Conservation (phyloP, 257 asterid species). For the Knoxia roxburghii region DNA sequence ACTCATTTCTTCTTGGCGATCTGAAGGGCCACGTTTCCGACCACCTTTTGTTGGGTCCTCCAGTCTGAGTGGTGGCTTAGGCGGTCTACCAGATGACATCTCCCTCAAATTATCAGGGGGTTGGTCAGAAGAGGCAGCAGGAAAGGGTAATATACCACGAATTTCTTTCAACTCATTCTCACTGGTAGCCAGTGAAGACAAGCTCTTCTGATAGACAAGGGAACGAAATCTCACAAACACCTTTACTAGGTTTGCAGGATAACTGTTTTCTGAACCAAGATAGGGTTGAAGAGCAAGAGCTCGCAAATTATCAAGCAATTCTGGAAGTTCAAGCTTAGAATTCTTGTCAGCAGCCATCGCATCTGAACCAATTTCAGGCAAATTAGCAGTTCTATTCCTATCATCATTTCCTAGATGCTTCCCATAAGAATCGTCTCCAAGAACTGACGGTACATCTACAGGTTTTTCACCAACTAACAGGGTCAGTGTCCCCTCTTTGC, state of each 20-base stretch:
- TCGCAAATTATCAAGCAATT: constrained; percentile 49
- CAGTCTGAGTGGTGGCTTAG: constrained; percentile 41
- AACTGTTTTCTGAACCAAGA: constrained; percentile 35
- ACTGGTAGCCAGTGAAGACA: constrained; percentile 30
- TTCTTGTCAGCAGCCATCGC: constrained; percentile 21
- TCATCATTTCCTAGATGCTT: constrained; percentile 23
- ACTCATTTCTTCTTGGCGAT: constrained; percentile 48
- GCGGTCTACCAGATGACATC: constrained; percentile 35
- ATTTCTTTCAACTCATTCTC: constrained; percentile 47
- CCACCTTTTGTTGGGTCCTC: constrained; percentile 75
- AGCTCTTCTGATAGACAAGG: constrained; percentile 80
- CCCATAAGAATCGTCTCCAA: constrained; percentile 22
- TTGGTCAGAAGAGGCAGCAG: constrained; percentile 17
- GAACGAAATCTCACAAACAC: constrained; percentile 65
- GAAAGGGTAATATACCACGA: constrained; percentile 23
- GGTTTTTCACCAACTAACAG: constrained; percentile 26
- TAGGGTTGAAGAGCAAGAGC: constrained; percentile 74
- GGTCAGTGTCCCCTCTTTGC: constrained; percentile 18
- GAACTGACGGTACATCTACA: constrained; percentile 19
- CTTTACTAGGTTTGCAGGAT: constrained; percentile 30
- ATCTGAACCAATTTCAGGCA: constrained; percentile 28
- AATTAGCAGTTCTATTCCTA: constrained; percentile 4
- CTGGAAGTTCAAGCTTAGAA: constrained; percentile 28
- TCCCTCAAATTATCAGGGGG: constrained; percentile 34
- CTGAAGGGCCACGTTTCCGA: constrained; percentile 65